Conservation (phyloP, 169 alveolate genomes). For the Blepharisma undulans region DNA sequence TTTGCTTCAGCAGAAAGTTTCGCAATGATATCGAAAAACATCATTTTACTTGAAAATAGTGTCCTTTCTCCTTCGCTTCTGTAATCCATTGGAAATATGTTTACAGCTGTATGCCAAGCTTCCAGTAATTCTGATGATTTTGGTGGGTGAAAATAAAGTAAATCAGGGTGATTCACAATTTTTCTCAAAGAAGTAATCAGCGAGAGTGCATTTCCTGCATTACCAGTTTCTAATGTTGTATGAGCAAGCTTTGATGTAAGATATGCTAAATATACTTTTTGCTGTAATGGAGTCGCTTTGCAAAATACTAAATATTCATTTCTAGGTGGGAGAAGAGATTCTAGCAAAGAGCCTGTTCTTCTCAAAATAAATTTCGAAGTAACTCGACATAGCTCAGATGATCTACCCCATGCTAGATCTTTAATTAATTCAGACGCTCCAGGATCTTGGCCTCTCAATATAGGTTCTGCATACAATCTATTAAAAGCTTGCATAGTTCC, state of each 20-base stretch:
- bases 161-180: slow-evolving; percentile 39
- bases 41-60: not conserved
- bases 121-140: not conserved
- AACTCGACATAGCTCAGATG: slow-evolving; percentile 56
- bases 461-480: not conserved
- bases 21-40: not conserved
- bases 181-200: not conserved
- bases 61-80: not conserved
- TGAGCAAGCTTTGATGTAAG: not conserved
- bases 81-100: not conserved
- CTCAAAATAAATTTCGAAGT: slow-evolving; percentile 64
- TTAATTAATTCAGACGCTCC: not conserved
- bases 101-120: not conserved
- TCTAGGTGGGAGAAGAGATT: slow-evolving; percentile 63
- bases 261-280: slow-evolving; percentile 43
- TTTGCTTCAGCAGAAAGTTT: slow-evolving; percentile 1
- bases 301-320: slow-evolving; percentile 61
- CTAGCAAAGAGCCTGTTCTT: slow-evolving; percentile 65
- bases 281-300: slow-evolving; percentile 48
- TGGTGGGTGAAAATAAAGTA: not conserved
- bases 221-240: slow-evolving; percentile 7
- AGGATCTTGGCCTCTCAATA: slow-evolving; percentile 12
- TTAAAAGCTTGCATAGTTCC: slow-evolving; percentile 14
- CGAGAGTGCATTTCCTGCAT: not conserved
- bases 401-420: slow-evolving; percentile 41